Evolutionary conservation across 2,329 filamentous ascomycete species (phyloP), one percentile per base, ranked within the genome.

Genomic region (Nectriaceae sp.): DNA sequence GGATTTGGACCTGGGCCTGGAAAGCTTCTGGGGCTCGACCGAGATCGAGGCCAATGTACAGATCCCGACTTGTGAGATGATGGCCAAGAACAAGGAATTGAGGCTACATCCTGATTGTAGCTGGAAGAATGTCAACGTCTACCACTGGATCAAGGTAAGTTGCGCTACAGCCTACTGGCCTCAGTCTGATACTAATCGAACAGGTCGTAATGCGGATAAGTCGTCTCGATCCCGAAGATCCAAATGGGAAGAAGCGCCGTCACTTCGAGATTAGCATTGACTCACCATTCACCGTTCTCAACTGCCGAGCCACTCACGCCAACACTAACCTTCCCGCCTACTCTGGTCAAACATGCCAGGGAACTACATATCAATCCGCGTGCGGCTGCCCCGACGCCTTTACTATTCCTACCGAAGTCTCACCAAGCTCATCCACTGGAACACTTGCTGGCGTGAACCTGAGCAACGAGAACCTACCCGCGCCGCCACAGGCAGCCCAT

Each of bases 261-360:
- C 92, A 96, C 65, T 97, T 96, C 59, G 92, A 97, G 69, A 96
- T 96, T 61, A 96, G 90, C 57, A 97, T 97, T 60, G 92, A 97
- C 70, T 96, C 91, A 2, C 92, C 92, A 1, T 93, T 97, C 65
- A 93, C 93, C 53, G 90, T 96, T 39, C 86, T 96, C 40, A 93
- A 92, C 53, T 97, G 92, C 73, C 89, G 89, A 53, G 91, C 92
- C n/a, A 95, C 90, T 1, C 89, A 94, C 66, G 87, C 89, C 42
- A 96, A 96, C 68, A 96, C 88, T 21, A 84, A 85, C 11, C 79
- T 96, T 11, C 92, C 92, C 0, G 88, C 89, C 15, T 97, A 97
- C 67, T 71, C 74, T 5, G 75, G 76, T 19, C 64, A 69, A 4
- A 84, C 83, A 8, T 79, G 73, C 47, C 57, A 74, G 73, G 46